Evolutionary conservation across 106 monocot species (phyloP), one percentile per base, ranked within the genome.

Genomic region (Xerophyta viscosa): DNA sequence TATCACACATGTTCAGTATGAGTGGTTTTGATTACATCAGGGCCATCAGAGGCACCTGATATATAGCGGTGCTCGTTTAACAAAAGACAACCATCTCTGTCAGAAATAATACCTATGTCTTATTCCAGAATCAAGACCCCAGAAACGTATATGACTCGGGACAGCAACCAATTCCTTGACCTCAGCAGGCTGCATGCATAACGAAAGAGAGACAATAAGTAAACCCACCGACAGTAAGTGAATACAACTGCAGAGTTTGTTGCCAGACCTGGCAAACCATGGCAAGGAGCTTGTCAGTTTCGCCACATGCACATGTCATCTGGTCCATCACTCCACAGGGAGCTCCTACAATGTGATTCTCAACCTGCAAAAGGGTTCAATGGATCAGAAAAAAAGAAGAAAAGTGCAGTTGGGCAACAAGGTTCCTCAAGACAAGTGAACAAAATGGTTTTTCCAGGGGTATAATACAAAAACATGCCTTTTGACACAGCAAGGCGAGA

Each of bases 241-340:
- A 13, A 52, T 10, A 63, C 7, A 24, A 15, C 49, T 20, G 29
- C 27, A 36, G 29, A 31, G 3, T 36, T 49, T 11, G 52, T 37
- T 50, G 31, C 25, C 29, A 31, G 39, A 94, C 88, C 78, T 96
- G 96, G 68, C 96, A 96, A 70, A 88, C 82, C 96, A 96, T 85
- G 22, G 96, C 96, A 78, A 96, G 96, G 37, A 96, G 63, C 56
- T 96, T 96, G 68, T 96, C 85, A 42, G 88, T 76, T 78, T 96
- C 96, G 19, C 96, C 96, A 61, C 96, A 96, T 36, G 96, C 84
- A 42, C 88, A 96, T 50, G 96, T 76, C 88, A 96, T 96, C 63
- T 96, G 96, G 62, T 96, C 96, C 88, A 96, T 96, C 30, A 96
- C 81, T 25, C 94, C 94, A 71, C 94, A 96, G 46, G 94, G 94